Conservation (phyloP, 768 basidiomycete genomes). For the Strobilomyces confusus region DNA sequence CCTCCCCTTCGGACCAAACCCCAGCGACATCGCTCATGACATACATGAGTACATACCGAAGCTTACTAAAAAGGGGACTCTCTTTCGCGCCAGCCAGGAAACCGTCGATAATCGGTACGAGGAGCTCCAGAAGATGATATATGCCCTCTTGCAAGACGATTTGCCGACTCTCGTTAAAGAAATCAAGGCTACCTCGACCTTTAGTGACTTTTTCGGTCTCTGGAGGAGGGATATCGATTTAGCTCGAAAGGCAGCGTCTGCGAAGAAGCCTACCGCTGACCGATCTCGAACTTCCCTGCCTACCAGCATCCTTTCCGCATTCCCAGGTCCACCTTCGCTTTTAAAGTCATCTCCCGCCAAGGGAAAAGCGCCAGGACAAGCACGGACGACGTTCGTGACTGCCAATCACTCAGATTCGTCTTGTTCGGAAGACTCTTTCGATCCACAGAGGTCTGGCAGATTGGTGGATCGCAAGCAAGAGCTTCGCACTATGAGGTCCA, state of each 20-base stretch:
- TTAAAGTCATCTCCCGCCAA: slow-evolving; percentile 8
- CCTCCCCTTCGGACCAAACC: slow-evolving; percentile 79
- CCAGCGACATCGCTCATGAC: slow-evolving; percentile 64
- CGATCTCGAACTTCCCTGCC: slow-evolving; percentile 43
- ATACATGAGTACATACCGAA: slow-evolving; percentile 64
- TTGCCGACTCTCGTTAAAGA: slow-evolving; percentile 66
- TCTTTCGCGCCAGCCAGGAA: slow-evolving; percentile 69
- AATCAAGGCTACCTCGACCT: slow-evolving; percentile 50
- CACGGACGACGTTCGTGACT: not conserved
- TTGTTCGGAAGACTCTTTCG: slow-evolving; percentile 22
- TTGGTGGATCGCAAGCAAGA: slow-evolving; percentile 4
- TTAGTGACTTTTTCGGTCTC: slow-evolving; percentile 75
- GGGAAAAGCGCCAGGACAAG: slow-evolving; percentile 12
- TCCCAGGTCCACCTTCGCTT: slow-evolving; percentile 37
- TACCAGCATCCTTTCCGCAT: slow-evolving; percentile 54
- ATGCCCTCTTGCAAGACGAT: slow-evolving; percentile 53
- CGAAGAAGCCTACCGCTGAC: slow-evolving; percentile 17
- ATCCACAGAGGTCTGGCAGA: slow-evolving; percentile 5
- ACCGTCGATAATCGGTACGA: slow-evolving; percentile 58
- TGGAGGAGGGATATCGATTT: slow-evolving; percentile 74
- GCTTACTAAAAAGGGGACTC: slow-evolving; percentile 64
- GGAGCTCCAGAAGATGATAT: slow-evolving; percentile 58
- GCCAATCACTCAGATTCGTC: slow-evolving; percentile 21
- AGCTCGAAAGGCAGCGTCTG: slow-evolving; percentile 36
- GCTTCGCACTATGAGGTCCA: slow-evolving; percentile 11